Percentiles rank a stretch among this genome's conserved stretches.
Conservation (phyloP, 768 basidiomycete genomes). For the Termitomyces sp. region DNA sequence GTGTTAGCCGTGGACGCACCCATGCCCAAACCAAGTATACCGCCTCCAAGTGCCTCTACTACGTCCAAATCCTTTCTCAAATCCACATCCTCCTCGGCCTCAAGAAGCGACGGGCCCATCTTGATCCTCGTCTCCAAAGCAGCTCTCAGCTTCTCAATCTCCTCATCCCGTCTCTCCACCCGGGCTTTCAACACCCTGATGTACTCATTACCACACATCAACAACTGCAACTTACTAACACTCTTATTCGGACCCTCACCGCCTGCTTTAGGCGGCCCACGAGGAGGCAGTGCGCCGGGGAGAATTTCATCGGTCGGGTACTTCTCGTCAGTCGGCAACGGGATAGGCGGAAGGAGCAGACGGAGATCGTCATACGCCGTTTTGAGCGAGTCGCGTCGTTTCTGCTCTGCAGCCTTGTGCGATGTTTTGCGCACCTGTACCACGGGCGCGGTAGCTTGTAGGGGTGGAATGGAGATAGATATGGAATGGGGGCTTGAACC, state of each 20-base stretch:
- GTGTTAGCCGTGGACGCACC: neutral
- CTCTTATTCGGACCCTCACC: slow-evolving; percentile 92
- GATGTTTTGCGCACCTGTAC: slow-evolving; percentile 65
- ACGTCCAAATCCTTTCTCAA: slow-evolving; percentile 58
- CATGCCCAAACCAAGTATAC: slow-evolving; percentile 10
- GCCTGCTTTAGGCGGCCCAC: slow-evolving; percentile 81
- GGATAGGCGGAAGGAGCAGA: slow-evolving; percentile 80
- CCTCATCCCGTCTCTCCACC: slow-evolving; percentile 74
- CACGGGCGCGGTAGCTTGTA: slow-evolving; percentile 11
- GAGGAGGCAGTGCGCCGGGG: slow-evolving; percentile 85
- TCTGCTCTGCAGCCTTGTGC: slow-evolving; percentile 97
- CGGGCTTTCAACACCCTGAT: slow-evolving; percentile 72
- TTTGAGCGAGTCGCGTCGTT: slow-evolving; percentile 94
- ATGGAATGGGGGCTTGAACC: slow-evolving; percentile 14
- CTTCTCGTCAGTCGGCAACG: slow-evolving; percentile 71
- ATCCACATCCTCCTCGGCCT: slow-evolving; percentile 37
- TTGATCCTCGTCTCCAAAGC: slow-evolving; percentile 62
- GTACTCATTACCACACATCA: slow-evolving; percentile 89
- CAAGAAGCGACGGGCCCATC: slow-evolving; percentile 21
- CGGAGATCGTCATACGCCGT: slow-evolving; percentile 87
- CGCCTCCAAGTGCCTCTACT: slow-evolving; percentile 31
- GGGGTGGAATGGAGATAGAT: slow-evolving; percentile 2
- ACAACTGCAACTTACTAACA: slow-evolving; percentile 88
- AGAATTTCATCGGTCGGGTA: slow-evolving; percentile 69
- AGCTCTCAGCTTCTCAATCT: slow-evolving; percentile 59